Conservation (phyloP, 805 yeast species). For the Wickerhamiella galacta region DNA sequence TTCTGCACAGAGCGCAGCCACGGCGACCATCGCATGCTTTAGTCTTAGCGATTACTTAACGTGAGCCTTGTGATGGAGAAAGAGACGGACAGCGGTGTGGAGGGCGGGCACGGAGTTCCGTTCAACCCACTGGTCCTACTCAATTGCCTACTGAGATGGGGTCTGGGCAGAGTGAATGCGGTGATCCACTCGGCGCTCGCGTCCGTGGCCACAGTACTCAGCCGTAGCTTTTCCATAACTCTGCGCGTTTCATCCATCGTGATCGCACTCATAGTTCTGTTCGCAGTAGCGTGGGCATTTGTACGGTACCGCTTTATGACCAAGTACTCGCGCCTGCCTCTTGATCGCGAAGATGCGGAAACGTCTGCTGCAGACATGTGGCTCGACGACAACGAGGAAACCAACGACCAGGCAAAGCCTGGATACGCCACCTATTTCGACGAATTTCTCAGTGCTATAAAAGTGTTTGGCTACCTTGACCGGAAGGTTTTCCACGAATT, state of each 20-base stretch:
- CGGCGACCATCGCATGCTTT: background rate
- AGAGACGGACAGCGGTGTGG: no score
- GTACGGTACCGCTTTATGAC: slow-evolving; percentile 50
- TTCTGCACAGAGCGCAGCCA: background rate
- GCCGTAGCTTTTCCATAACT: slow-evolving; percentile 4
- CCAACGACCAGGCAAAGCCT: slow-evolving; percentile 23
- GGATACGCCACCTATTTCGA: slow-evolving; percentile 57
- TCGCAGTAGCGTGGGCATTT: slow-evolving; percentile 28
- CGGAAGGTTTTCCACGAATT: slow-evolving; percentile 81
- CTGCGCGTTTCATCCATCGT: slow-evolving; percentile 12
- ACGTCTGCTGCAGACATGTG: slow-evolving; percentile 33
- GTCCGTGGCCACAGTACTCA: slow-evolving; percentile 7
- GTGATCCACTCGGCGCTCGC: background rate
- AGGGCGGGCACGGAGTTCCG: no score
- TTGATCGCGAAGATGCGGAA: slow-evolving; percentile 21
- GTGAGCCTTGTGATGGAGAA: no score
- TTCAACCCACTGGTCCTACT: slow-evolving; percentile 3
- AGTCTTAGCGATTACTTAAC: no score
- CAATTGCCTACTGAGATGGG: slow-evolving; percentile 9
- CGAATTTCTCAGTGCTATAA: slow-evolving; percentile 78
- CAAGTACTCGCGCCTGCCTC: slow-evolving; percentile 39
- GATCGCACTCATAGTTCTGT: slow-evolving; percentile 15
- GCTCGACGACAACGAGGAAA: slow-evolving; percentile 21
- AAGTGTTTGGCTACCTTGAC: slow-evolving; percentile 86
- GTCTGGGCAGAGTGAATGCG: slow-evolving; percentile 13